These are phyloP conservation scores for Hymenoscyphus fructigenus DNA, from an alignment of 2,329 filamentous ascomycete species.

Conservation along the genomic window DNA sequence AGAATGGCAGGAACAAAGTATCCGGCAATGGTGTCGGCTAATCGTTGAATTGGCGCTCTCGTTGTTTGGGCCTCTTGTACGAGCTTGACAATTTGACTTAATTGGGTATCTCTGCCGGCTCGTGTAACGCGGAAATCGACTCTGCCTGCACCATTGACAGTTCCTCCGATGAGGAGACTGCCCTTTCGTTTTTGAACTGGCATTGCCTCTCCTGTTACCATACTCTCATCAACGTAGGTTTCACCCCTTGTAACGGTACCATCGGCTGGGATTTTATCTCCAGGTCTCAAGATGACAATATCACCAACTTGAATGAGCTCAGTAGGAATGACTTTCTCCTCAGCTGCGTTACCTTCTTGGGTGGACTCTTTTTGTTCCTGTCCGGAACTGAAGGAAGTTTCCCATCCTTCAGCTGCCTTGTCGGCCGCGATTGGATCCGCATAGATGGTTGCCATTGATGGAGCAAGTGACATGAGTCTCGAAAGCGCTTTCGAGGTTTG, in stretches of 20 bases:
- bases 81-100: conserved; percentile 97
- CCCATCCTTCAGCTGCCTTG: conserved; percentile 83
- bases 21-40: conserved; percentile 87
- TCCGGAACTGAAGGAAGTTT: conserved; percentile 42
- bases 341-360: conserved; percentile 60
- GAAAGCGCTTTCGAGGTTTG: conserved; percentile 95
- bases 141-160: conserved; percentile 90
- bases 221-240: conserved; percentile 94
- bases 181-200: conserved; percentile 87
- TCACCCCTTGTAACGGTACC: conserved; percentile 84
- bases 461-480: conserved; percentile 89
- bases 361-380: conserved; percentile 46
- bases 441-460: conserved; percentile 96
- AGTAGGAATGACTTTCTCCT: conserved; percentile 85
- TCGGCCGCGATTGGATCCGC: conserved; percentile 90
- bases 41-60: conserved; percentile 87
- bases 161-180: conserved; percentile 81
- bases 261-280: conserved; percentile 95
- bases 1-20: conserved; percentile 94
- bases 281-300: conserved; percentile 86
- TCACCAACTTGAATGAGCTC: conserved; percentile 94
- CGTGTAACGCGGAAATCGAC: conserved; percentile 90
- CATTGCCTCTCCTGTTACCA: conserved; percentile 97
- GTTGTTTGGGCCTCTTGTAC: conserved; percentile 96
- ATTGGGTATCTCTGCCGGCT: conserved; percentile 90